phyloP scores from a whole-genome alignment of 1,139 yeast species.

The Yamadazyma friedrichii region DNA sequence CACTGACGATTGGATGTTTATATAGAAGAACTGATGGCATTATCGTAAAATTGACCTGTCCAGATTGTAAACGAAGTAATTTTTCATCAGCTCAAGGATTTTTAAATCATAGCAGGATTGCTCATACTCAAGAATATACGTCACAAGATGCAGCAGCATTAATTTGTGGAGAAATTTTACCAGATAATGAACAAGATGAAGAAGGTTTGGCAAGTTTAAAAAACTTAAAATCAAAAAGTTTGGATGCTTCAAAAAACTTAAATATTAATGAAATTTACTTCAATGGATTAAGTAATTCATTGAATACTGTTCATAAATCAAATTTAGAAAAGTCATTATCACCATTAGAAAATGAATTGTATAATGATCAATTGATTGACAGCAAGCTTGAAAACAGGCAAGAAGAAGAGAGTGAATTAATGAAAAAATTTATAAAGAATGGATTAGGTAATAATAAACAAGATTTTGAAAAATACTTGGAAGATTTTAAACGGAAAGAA shows the following conservation, averaged over 20 bases:
- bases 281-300: slow-evolving; percentile 29
- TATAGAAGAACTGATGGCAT: slow-evolving; percentile 74
- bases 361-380: slow-evolving; percentile 4
- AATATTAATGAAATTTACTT: slow-evolving; percentile 41
- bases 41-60: slow-evolving; percentile 65
- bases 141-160: slow-evolving; percentile 77
- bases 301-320: slow-evolving; percentile 14
- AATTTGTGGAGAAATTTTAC: slow-evolving; percentile 61
- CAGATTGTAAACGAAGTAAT: slow-evolving; percentile 64
- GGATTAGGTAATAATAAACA: slow-evolving; percentile 20
- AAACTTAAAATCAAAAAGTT: slow-evolving; percentile 37
- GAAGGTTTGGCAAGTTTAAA: slow-evolving; percentile 48
- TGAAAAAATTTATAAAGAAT: slow-evolving; percentile 29
- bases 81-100: slow-evolving; percentile 82
- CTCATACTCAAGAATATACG: slow-evolving; percentile 69
- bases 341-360: slow-evolving; percentile 9
- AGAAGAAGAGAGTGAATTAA: slow-evolving; percentile 22
- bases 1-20: slow-evolving; percentile 51
- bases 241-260: slow-evolving; percentile 42
- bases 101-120: slow-evolving; percentile 70
- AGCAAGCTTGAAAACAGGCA: neutral
- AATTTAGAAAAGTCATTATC: slow-evolving; percentile 13
- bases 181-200: slow-evolving; percentile 59
- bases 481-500: slow-evolving; percentile 25
- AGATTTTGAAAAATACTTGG: slow-evolving; percentile 26